phyloP scores from a whole-genome alignment of 2,329 filamentous ascomycete species.

The Cercospora sesami region DNA sequence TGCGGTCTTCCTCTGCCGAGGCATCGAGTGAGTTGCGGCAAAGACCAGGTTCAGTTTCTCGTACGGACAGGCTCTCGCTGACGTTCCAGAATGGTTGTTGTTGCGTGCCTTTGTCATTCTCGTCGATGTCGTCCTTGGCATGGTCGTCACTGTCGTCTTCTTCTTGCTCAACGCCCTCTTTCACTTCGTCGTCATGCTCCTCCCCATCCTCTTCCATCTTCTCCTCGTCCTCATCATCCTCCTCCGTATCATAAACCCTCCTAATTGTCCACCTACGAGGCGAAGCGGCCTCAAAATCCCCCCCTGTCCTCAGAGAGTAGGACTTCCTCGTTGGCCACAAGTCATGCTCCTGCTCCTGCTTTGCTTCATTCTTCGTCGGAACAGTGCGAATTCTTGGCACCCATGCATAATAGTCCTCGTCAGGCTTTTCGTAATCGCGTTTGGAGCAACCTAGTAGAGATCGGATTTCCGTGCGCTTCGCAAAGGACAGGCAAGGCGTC shows the following conservation, averaged over 20 bases:
- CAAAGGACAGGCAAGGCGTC: background rate
- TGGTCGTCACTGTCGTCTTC: background rate
- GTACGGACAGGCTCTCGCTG: background rate
- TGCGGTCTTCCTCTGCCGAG: background rate
- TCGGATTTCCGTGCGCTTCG: background rate
- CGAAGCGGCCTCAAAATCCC: background rate
- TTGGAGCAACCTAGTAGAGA: background rate
- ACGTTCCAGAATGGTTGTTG: conserved; percentile 3
- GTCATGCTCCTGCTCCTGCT: background rate
- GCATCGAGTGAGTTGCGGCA: background rate
- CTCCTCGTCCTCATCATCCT: background rate
- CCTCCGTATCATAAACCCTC: background rate
- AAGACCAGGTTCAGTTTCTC: background rate
- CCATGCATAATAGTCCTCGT: background rate
- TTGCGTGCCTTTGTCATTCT: background rate
- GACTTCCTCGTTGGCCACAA: background rate
- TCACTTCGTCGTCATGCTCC: background rate
- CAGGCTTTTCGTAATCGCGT: background rate
- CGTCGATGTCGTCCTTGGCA: background rate
- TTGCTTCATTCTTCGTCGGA: background rate
- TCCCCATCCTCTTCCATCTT: background rate
- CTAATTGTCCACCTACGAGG: background rate
- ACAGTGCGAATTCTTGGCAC: background rate
- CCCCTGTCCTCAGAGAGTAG: background rate
- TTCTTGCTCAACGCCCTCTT: background rate